These are phyloP conservation scores for Pelomyxa schiedti DNA, from an alignment of 78 protist genomes.

Conservation along the genomic window DNA sequence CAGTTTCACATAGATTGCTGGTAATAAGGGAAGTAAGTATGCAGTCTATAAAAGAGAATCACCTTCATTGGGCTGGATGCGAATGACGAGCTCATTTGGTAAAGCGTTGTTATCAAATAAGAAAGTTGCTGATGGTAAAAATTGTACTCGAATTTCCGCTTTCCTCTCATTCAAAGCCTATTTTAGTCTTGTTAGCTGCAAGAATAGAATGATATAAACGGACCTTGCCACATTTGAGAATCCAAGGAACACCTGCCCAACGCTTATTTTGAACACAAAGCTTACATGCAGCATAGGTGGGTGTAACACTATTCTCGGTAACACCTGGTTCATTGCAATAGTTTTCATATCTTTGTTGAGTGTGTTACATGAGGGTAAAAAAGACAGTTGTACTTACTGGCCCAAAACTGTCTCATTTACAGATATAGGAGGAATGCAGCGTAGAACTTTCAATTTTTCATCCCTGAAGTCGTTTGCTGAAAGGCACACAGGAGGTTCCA, in stretches of 20 bases:
- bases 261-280: conserved; percentile 72
- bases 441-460: conserved; percentile 74
- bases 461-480: conserved; percentile 61
- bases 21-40: too few relatives aligned
- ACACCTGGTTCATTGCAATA: conserved; percentile 67
- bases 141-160: conserved; percentile 85
- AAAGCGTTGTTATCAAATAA: conserved; percentile 14
- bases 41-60: too few relatives aligned
- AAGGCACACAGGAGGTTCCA: conserved; percentile 85
- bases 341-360: conserved; percentile 12
- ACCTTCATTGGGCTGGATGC: conserved; percentile 92
- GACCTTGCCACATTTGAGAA: conserved; percentile 76
- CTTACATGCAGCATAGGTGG: conserved; percentile 77
- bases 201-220: too few relatives aligned
- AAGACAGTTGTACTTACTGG: conserved; percentile 36
- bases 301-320: conserved; percentile 66
- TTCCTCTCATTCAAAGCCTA: conserved; percentile 68
- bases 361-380: not conserved
- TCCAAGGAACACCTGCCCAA: conserved; percentile 97
- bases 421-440: conserved; percentile 18
- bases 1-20: conserved; percentile 82
- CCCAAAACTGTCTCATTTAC: conserved; percentile 67
- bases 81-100: conserved; percentile 83
- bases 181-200: too few relatives aligned
- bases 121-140: conserved; percentile 47